Evolutionary conservation across 2,329 filamentous ascomycete genomes (phyloP), one percentile per base, ranked within the genome.

Genomic region (Cytospora paraplurivora): DNA sequence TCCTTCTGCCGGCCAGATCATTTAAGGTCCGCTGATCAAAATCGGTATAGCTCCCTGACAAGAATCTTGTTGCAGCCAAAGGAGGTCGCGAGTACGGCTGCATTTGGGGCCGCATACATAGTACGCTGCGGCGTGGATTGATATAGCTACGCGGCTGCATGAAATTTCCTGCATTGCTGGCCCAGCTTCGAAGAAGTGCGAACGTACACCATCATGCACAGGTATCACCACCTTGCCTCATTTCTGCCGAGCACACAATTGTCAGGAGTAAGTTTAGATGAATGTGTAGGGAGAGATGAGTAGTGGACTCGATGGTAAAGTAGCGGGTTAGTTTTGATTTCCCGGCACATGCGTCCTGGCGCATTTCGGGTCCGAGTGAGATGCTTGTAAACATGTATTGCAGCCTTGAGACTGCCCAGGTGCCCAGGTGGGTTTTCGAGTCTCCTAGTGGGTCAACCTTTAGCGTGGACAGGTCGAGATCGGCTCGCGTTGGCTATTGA

Each of bases 71-170:
- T 44, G 38, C 38, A 44, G 38, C 38, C 15, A n/a, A 47, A n/a
- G 21, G 27, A 33, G 7, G 37, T 34, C 35, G 27, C 33, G n/a
- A 17, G 41, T 3, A 37, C n/a, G 35, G 56, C 34, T 7, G 27
- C 44, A 32, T 5, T 3, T n/a, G 11, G 34, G 50, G 47, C 47
- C 49, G 38, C 10, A 44, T 59, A 21, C 55, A 7, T 6, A 49
- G 55, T 32, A 47, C 35, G 57, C 37, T 53, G 50, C 49, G 21
- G 56, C 47, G 44, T 37, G 6, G 54, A 38, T 33, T 19, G 44
- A 47, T 47, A 21, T 10, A 47, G 11, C 15, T 27, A 17, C 15
- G 11, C 15, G 49, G 56, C 56, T 32, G 35, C 44, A 27, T 41
- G 47, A 17, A 37, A 34, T 33, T 12, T 37, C 34, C 21, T 52